Evolutionary conservation across 164 flowering plant genomes (phyloP).

Genomic region (Stephania japonica): DNA sequence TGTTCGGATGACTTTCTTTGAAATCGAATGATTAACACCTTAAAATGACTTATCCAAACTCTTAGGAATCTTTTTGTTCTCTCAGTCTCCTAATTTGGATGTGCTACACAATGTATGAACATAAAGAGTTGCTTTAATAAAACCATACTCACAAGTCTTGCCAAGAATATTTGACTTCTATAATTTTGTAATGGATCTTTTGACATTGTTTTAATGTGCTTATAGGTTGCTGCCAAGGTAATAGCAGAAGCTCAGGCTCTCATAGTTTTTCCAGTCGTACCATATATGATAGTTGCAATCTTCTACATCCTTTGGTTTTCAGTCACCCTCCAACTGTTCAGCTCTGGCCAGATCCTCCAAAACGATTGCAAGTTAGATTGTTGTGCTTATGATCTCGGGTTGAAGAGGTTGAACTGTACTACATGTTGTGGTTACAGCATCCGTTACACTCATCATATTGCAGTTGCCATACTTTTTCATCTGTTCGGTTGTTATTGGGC

Average conservation of each 20-base stretch:
- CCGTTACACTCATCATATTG: constrained; percentile 79
- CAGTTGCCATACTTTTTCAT: constrained; percentile 77
- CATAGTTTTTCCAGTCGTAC: constrained; percentile 81
- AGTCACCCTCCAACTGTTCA: constrained; percentile 77
- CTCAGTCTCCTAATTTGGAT: background rate
- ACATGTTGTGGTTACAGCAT: constrained; percentile 86
- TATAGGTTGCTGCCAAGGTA: constrained; percentile 97
- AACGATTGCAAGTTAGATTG: constrained; percentile 72
- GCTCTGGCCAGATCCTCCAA: constrained; percentile 71
- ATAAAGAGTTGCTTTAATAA: too few species aligned
- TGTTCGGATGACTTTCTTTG: background rate
- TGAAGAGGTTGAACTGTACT: constrained; percentile 61
- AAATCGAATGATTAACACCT: background rate
- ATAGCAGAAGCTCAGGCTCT: constrained; percentile 94
- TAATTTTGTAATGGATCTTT: background rate
- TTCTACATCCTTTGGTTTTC: constrained; percentile 94
- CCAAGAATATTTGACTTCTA: background rate
- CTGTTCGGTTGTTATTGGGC: constrained; percentile 94
- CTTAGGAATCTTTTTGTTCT: background rate
- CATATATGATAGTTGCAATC: constrained; percentile 63
- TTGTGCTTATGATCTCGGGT: constrained; percentile 78
- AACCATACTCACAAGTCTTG: too few species aligned
- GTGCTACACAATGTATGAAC: background rate
- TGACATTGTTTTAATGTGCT: background rate
- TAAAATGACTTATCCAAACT: background rate